Percentiles rank a stretch among this genome's conserved stretches.
These are phyloP conservation scores for Pilobolus umbonatus DNA, from an alignment of 192 early-diverging fungal genomes.

Conservation along the genomic window DNA sequence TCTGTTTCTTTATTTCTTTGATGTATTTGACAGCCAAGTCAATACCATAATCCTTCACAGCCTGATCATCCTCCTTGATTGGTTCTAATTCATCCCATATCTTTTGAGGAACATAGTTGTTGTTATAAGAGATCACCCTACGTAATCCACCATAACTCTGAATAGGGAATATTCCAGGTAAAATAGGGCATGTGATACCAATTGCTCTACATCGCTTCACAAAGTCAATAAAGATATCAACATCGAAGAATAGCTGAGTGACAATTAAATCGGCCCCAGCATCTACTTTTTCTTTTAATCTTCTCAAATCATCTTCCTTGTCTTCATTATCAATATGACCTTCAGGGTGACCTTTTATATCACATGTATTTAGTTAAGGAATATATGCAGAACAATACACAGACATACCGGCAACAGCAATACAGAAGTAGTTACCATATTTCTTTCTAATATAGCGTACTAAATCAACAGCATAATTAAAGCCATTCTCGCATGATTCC, in stretches of 20 bases:
- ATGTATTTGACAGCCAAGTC: conserved; percentile 78
- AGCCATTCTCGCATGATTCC: conserved; percentile 80
- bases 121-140: conserved; percentile 83
- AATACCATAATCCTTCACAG: conserved; percentile 89
- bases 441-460: conserved; percentile 85
- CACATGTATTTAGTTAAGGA: not conserved
- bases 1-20: conserved; percentile 34
- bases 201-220: conserved; percentile 64
- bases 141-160: conserved; percentile 91
- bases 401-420: conserved; percentile 80
- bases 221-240: conserved; percentile 81
- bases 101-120: conserved; percentile 81
- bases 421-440: conserved; percentile 94
- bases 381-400: not conserved
- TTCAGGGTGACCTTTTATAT: conserved; percentile 72
- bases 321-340: conserved; percentile 76
- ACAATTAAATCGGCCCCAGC: conserved; percentile 91
- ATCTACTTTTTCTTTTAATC: conserved; percentile 86
- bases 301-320: conserved; percentile 69
- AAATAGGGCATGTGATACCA: conserved; percentile 79
- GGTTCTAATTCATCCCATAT: conserved; percentile 84
- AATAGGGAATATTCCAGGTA: conserved; percentile 97
- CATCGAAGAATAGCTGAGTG: conserved; percentile 96
- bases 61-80: conserved; percentile 98
- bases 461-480: conserved; percentile 83